Conservation (phyloP, 257 asterid species). For the Solanum tarapatanum region DNA sequence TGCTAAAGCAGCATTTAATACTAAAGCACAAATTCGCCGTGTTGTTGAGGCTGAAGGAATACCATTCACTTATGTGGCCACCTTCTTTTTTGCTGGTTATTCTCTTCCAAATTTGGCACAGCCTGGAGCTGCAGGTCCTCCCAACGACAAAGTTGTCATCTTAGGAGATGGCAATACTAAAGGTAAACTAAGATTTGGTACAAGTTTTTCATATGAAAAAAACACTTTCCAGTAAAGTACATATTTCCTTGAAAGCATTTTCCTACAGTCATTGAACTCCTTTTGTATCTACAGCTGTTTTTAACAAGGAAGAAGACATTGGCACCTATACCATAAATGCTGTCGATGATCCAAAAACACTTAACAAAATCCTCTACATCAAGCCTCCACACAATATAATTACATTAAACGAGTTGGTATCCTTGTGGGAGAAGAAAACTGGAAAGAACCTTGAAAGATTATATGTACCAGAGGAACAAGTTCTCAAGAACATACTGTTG, state of each 20-base stretch:
- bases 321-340: constrained; percentile 47
- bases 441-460: constrained; percentile 50
- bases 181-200: constrained; percentile 14
- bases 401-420: constrained; percentile 44
- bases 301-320: constrained; percentile 48
- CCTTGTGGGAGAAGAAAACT: constrained; percentile 65
- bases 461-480: constrained; percentile 41
- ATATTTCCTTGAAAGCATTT: not conserved
- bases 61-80: constrained; percentile 40
- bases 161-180: constrained; percentile 66
- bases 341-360: constrained; percentile 60
- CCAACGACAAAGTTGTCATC: constrained; percentile 18
- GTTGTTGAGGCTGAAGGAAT: constrained; percentile 40
- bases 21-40: constrained; percentile 34
- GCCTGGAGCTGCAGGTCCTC: constrained; percentile 35
- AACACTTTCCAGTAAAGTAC: no score
- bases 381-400: constrained; percentile 38
- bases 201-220: not conserved
- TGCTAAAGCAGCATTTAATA: constrained; percentile 21
- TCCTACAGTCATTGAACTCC: not conserved
- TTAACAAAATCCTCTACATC: constrained; percentile 50
- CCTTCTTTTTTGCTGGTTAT: constrained; percentile 48
- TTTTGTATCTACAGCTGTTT: constrained; percentile 25
- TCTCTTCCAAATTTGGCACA: constrained; percentile 35
- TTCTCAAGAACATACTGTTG: constrained; percentile 41